Percentiles rank a stretch among this genome's conserved stretches.
Evolutionary conservation across 1,284 basidiomycete species (phyloP).

Genomic region (Ustilago cynodontis): DNA sequence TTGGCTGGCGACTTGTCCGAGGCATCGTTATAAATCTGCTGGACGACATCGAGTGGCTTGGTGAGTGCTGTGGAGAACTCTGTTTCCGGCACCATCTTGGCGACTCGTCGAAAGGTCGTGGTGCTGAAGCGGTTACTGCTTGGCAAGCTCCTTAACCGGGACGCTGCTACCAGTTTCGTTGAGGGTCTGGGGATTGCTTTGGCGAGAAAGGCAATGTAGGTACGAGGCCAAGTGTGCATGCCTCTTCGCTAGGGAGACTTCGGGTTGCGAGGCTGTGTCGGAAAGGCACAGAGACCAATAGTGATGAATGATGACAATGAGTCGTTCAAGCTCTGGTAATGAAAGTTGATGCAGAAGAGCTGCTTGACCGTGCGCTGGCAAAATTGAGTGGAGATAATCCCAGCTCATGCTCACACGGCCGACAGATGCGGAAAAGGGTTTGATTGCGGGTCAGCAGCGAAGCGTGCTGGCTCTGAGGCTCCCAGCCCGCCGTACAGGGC

Average conservation of each 20-base stretch:
- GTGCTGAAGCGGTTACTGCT: constrained; percentile 3
- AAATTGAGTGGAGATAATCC: too few species aligned
- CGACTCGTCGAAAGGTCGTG: background rate
- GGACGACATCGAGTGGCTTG: constrained; percentile 49
- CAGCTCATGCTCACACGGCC: too few species aligned
- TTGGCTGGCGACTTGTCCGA: constrained; percentile 36
- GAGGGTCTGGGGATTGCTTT: background rate
- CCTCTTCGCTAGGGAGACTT: constrained; percentile 7
- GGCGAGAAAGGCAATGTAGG: background rate
- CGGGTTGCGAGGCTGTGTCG: background rate
- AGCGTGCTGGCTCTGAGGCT: too few species aligned
- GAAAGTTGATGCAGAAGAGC: background rate
- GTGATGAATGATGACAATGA: too few species aligned
- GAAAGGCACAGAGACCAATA: background rate
- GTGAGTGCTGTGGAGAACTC: constrained; percentile 51
- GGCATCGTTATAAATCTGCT: constrained; percentile 42
- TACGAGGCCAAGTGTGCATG: constrained; percentile 9
- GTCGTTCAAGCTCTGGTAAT: too few species aligned
- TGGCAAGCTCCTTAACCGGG: background rate
- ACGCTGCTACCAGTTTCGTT: background rate
- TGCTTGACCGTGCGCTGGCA: constrained; percentile 6
- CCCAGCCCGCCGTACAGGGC: too few species aligned
- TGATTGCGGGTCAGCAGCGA: too few species aligned
- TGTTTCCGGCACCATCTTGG: constrained; percentile 54
- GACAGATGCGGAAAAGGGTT: too few species aligned